phyloP scores from a whole-genome alignment of 768 basidiomycete genomes.

The Strobilomyces dryophilus region DNA sequence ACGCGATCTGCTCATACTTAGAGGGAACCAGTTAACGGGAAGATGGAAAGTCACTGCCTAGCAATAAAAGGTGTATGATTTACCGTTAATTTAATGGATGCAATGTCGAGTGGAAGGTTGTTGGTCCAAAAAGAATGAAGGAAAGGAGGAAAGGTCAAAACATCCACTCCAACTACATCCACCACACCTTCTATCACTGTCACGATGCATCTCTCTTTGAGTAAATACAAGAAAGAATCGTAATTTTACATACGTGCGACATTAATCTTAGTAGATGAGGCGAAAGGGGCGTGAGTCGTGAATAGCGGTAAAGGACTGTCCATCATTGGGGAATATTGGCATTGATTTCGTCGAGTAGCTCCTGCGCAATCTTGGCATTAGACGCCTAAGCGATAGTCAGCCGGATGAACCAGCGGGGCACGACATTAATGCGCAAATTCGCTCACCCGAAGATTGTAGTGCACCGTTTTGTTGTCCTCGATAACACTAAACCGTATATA shows the following conservation, averaged over 20 bases:
- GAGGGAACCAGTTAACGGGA: slow-evolving; percentile 77
- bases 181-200: slow-evolving; percentile 21
- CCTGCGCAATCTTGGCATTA: slow-evolving; percentile 67
- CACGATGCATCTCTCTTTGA: slow-evolving; percentile 22
- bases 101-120: slow-evolving; percentile 2
- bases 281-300: slow-evolving; percentile 17
- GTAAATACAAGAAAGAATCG: slow-evolving; percentile 26
- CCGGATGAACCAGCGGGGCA: background rate
- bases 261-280: slow-evolving; percentile 34
- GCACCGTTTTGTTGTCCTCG: slow-evolving; percentile 53
- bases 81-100: slow-evolving; percentile 26
- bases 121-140: slow-evolving; percentile 12
- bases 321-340: slow-evolving; percentile 38
- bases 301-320: slow-evolving; percentile 8
- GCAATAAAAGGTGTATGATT: slow-evolving; percentile 22
- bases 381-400: slow-evolving; percentile 43
- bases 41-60: slow-evolving; percentile 54
- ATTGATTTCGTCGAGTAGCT: slow-evolving; percentile 55
- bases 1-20: slow-evolving; percentile 75
- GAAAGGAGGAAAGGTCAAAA: background rate
- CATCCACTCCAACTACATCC: slow-evolving; percentile 13
- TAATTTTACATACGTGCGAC: slow-evolving; percentile 31
- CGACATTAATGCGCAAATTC: no score
- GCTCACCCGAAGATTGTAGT: slow-evolving; percentile 74
- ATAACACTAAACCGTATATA: slow-evolving; percentile 76